A percentile compares a stretch with the other conserved stretches of the same genome.
phyloP scores from a whole-genome alignment of 2,329 filamentous ascomycete species.

The Dactylellina leptospora region DNA sequence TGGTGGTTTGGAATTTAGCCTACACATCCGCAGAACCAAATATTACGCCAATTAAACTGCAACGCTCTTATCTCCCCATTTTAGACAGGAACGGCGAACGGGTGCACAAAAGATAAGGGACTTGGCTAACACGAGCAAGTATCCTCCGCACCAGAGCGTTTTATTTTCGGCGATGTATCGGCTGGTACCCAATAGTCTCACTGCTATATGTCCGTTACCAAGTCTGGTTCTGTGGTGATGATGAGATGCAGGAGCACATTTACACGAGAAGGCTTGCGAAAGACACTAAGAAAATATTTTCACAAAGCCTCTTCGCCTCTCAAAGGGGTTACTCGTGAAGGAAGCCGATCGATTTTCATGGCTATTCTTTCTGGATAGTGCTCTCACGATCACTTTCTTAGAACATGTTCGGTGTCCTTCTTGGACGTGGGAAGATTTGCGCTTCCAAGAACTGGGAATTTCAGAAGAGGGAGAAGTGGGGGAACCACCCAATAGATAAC shows the following conservation, averaged over 20 bases:
- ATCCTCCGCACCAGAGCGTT: conserved; percentile 44
- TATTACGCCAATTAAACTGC: conserved; percentile 52
- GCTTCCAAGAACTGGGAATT: conserved; percentile 26
- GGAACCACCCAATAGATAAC: conserved; percentile 46
- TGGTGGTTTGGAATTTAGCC: conserved; percentile 42
- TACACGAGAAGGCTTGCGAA: not conserved
- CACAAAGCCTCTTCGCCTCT: conserved; percentile 4
- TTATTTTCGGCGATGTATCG: conserved; percentile 47
- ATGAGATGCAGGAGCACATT: conserved; percentile 15
- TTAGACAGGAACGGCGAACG: conserved; percentile 50
- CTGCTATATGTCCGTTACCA: conserved; percentile 24
- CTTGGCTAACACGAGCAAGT: conserved; percentile 42
- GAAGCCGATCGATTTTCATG: not conserved
- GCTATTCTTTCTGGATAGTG: conserved; percentile 16
- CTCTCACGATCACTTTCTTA: conserved; percentile 38
- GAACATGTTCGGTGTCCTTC: conserved; percentile 7
- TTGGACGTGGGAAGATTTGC: conserved; percentile 34
- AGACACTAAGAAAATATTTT: conserved; percentile 7
- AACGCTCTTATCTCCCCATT: conserved; percentile 52
- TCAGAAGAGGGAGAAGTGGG: conserved; percentile 32
- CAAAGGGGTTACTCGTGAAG: conserved; percentile 1
- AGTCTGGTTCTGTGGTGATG: conserved; percentile 8
- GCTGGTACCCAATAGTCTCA: conserved; percentile 33
- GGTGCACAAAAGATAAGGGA: conserved; percentile 40
- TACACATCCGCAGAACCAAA: conserved; percentile 29